These are phyloP conservation scores for Fusarium nygamai DNA, from an alignment of 2,329 filamentous ascomycete genomes.

Conservation along the genomic window DNA sequence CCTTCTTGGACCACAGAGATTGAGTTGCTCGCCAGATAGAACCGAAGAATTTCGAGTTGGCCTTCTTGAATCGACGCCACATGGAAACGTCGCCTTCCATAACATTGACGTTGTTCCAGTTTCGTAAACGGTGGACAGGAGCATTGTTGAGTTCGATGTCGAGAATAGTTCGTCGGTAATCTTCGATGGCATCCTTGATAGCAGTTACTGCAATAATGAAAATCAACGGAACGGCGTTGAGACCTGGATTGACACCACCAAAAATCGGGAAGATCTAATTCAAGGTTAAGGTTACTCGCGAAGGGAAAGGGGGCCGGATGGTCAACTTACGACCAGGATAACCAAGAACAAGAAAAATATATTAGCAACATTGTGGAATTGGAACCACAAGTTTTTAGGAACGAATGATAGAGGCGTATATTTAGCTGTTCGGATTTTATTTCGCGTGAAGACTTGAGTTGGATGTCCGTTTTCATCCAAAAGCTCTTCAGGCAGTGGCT, in stretches of 20 bases:
- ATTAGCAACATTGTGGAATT: constrained; percentile 99
- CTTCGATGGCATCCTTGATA: constrained; percentile 94
- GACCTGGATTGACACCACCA: constrained; percentile 86
- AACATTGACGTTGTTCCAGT: constrained; percentile 94
- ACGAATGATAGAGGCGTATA: constrained; percentile 96
- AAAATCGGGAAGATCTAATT: constrained; percentile 94
- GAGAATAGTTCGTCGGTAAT: constrained; percentile 89
- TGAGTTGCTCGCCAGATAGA: constrained; percentile 62
- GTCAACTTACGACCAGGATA: constrained; percentile 82
- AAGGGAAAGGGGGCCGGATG: neutral
- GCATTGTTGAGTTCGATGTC: constrained; percentile 97
- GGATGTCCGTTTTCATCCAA: constrained; percentile 85
- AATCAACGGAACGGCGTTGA: constrained; percentile 91
- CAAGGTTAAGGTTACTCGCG: constrained; percentile 31
- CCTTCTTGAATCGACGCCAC: constrained; percentile 94
- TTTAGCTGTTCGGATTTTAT: constrained; percentile 98
- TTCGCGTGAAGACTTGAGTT: constrained; percentile 76
- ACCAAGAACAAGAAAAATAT: constrained; percentile 98
- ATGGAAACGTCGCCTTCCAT: constrained; percentile 83
- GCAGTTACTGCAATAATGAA: constrained; percentile 89
- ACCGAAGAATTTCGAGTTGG: constrained; percentile 70
- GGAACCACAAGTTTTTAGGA: constrained; percentile 96
- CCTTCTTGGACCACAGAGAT: constrained; percentile 62
- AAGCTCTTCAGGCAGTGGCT: constrained; percentile 77
- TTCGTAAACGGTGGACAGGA: constrained; percentile 86